Evolutionary conservation across 495 filamentous ascomycete species (phyloP).

Genomic region (Penicillium arizonense): DNA sequence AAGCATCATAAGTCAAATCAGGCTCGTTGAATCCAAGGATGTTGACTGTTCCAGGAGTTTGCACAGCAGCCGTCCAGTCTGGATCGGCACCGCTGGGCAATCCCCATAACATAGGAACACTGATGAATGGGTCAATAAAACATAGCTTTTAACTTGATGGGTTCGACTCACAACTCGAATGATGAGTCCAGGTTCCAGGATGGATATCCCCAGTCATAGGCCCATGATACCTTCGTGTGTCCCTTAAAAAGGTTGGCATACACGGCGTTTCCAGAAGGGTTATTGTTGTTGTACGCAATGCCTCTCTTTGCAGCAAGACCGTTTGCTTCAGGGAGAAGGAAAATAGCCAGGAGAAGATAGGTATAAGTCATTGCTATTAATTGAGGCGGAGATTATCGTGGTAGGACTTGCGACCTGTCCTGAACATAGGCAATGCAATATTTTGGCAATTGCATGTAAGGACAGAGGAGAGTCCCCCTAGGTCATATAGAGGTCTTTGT

Average conservation of each 20-base stretch:
- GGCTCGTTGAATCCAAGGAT: conserved; percentile 77
- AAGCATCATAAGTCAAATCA: conserved; percentile 54
- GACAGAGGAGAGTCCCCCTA: too few species aligned
- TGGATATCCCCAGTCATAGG: conserved; percentile 67
- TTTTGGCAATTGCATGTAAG: too few species aligned
- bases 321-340: too few species aligned
- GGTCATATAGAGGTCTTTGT: too few species aligned
- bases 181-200: conserved; percentile 22
- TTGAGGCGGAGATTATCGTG: too few species aligned
- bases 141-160: too few species aligned
- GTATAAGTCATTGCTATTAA: too few species aligned
- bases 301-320: conserved; percentile 42
- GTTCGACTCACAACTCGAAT: conserved; percentile 25
- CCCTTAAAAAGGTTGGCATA: conserved; percentile 36
- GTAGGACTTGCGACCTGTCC: too few species aligned
- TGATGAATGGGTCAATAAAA: conserved; percentile 19
- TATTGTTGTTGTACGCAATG: conserved; percentile 65
- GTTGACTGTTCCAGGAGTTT: conserved; percentile 18
- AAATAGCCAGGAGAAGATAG: too few species aligned
- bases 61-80: conserved; percentile 44
- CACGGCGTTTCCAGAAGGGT: conserved; percentile 33
- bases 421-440: too few species aligned
- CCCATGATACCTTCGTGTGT: conserved; percentile 49
- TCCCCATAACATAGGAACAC: conserved; percentile 65
- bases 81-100: conserved; percentile 49